These are phyloP conservation scores for Galeopsis tetrahit DNA, from an alignment of 257 asterid species.

Conservation along the genomic window DNA sequence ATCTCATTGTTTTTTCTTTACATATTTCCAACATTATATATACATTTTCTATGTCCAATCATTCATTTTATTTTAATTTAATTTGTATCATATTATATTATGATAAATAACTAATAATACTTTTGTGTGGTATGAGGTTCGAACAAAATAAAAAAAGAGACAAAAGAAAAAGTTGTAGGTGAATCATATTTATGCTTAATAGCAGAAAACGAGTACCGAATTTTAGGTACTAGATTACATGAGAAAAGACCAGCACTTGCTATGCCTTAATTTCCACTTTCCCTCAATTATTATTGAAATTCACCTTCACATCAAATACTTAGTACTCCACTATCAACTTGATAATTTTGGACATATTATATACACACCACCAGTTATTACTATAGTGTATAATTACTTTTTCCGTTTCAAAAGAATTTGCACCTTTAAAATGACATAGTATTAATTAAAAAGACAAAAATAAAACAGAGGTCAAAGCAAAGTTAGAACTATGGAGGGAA, in stretches of 20 bases:
- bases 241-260: slow-evolving; percentile 25
- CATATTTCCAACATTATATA: background rate
- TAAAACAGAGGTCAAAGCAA: too few species aligned
- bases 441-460: too few species aligned
- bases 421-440: too few species aligned
- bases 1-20: background rate
- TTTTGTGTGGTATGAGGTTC: slow-evolving; percentile 1
- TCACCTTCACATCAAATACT: background rate
- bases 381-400: too few species aligned
- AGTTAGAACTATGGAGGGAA: too few species aligned
- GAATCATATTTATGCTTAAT: background rate
- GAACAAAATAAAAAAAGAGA: slow-evolving; percentile 4
- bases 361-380: too few species aligned
- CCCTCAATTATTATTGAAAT: slow-evolving; percentile 34
- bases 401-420: too few species aligned
- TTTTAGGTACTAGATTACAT: slow-evolving; percentile 23
- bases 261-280: background rate
- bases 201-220: slow-evolving; percentile 20
- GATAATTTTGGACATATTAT: too few species aligned
- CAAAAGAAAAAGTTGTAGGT: slow-evolving; percentile 26
- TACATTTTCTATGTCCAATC: background rate
- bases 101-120: background rate
- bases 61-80: too few species aligned
- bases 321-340: too few species aligned
- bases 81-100: background rate